These are phyloP conservation scores for Gossypium mustelinum DNA, from an alignment of 345 rosid genomes.

Conservation along the genomic window DNA sequence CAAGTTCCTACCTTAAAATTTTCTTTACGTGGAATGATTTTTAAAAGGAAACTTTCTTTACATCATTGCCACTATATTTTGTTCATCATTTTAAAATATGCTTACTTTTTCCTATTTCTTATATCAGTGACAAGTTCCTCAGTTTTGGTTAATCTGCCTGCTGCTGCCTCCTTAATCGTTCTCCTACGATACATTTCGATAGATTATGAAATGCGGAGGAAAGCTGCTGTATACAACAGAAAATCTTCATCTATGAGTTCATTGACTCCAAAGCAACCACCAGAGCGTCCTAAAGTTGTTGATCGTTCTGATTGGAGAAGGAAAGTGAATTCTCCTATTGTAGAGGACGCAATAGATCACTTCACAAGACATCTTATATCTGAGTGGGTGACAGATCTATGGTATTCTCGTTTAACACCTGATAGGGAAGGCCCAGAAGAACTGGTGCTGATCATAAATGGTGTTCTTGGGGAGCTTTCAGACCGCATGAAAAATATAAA, in stretches of 20 bases:
- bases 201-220: constrained; percentile 76
- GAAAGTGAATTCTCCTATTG: constrained; percentile 85
- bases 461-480: constrained; percentile 79
- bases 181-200: constrained; percentile 77
- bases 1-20: neutral
- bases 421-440: constrained; percentile 94
- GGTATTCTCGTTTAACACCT: constrained; percentile 88
- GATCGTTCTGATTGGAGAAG: constrained; percentile 68
- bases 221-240: constrained; percentile 56
- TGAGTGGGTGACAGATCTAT: constrained; percentile 88
- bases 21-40: neutral
- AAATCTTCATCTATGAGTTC: constrained; percentile 39
- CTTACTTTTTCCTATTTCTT: constrained; percentile 17
- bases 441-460: constrained; percentile 61
- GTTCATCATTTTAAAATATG: neutral
- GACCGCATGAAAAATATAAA: constrained; percentile 70
- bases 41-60: neutral
- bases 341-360: constrained; percentile 83
- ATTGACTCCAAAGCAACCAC: constrained; percentile 39
- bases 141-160: constrained; percentile 89
- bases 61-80: neutral
- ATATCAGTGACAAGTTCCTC: constrained; percentile 91
- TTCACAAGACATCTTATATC: constrained; percentile 78
- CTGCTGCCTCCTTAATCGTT: constrained; percentile 72
- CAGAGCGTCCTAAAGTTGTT: constrained; percentile 39